Base-by-base conservation (phyloP, 108 stramenopile species). In the Cyclotella atomus region DNA sequence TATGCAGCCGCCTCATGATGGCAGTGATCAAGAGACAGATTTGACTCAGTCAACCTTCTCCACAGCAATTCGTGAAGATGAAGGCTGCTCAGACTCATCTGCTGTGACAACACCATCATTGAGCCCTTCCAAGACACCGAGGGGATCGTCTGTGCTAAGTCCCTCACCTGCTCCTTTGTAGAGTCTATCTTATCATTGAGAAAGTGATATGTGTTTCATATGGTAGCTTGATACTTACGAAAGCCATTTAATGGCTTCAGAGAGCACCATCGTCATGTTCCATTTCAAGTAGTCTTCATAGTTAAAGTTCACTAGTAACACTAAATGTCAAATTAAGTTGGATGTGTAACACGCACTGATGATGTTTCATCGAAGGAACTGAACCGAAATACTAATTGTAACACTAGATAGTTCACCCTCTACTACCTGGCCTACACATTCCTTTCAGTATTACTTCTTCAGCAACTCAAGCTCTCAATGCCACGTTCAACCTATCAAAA, bases 91-190 rank as follows among this genome's bases (percentile, higher is more conserved):
- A 5, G 78, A 72, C 35, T 68, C 78, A 6, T 79, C 78, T 6
- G 66, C 65, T 23, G 47, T 56, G 15, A 65, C 69, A 3, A 70
- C 52, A 9, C 62, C 53, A 25, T 67, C 74, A 1, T 35, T 65
- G 33, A 62, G 68, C 23, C 60, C 68, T 53, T 27, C 59, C 23
- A 50, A 61, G 43, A 5, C 59, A 38, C 41, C 52, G 2, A 52
- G 52, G 5, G 4, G 38, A 17, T 73, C 59, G 21, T 36, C 49
- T 45, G 45, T 59, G 24, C 59, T 23, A 24, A 77, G 76, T 64
- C 68, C 76, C 17, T 63, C 69, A 15, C 76, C 76, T 3, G 76
- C 69, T 8, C 69, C 69, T 34, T 44, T 77, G 19, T 52, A 68
- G 24, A 61, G n/a, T n/a, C n/a, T 47, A 41, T 60, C 76, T 17